phyloP scores from a whole-genome alignment of 805 yeast species.

The Huiozyma sinensis region DNA sequence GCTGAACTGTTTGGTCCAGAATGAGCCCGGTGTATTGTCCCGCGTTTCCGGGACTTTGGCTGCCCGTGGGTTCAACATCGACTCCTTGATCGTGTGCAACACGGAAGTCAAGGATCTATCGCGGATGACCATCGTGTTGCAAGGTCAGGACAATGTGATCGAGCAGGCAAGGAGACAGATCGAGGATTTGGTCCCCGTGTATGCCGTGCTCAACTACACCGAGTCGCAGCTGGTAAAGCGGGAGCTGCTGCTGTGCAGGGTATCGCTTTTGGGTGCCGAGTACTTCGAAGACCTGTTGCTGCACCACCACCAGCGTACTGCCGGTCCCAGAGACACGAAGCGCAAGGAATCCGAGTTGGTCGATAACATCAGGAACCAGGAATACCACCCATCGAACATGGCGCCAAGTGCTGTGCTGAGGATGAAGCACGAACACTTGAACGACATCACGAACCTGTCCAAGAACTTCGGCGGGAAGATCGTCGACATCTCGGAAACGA shows the following conservation, averaged over 20 bases:
- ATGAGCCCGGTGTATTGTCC: slow-evolving; percentile 96
- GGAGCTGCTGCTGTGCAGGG: slow-evolving; percentile 84
- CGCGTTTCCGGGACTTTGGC: slow-evolving; percentile 92
- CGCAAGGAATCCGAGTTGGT: slow-evolving; percentile 6
- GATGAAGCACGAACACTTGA: slow-evolving; percentile 83
- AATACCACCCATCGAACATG: slow-evolving; percentile 80
- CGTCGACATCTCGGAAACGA: slow-evolving; percentile 85
- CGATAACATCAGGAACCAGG: slow-evolving; percentile 28
- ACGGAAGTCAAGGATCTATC: slow-evolving; percentile 93
- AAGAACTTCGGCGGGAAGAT: slow-evolving; percentile 86
- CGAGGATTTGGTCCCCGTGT: slow-evolving; percentile 95
- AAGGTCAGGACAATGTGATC: slow-evolving; percentile 90
- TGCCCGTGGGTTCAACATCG: slow-evolving; percentile 97
- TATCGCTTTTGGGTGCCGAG: slow-evolving; percentile 93
- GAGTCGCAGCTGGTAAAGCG: slow-evolving; percentile 82
- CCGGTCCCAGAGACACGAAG: slow-evolving; percentile 1
- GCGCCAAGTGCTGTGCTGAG: slow-evolving; percentile 88
- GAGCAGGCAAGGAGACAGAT: slow-evolving; percentile 98
- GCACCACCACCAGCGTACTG: slow-evolving; percentile 43
- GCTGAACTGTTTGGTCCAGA: slow-evolving; percentile 91
- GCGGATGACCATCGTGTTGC: slow-evolving; percentile 91
- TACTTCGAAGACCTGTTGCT: slow-evolving; percentile 90
- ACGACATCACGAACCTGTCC: slow-evolving; percentile 70
- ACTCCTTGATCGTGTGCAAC: slow-evolving; percentile 90
- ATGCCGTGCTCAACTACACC: slow-evolving; percentile 93